Evolutionary conservation across 345 rosid genomes (phyloP), one percentile per base, ranked within the genome.

Genomic region (Brassica carinata): DNA sequence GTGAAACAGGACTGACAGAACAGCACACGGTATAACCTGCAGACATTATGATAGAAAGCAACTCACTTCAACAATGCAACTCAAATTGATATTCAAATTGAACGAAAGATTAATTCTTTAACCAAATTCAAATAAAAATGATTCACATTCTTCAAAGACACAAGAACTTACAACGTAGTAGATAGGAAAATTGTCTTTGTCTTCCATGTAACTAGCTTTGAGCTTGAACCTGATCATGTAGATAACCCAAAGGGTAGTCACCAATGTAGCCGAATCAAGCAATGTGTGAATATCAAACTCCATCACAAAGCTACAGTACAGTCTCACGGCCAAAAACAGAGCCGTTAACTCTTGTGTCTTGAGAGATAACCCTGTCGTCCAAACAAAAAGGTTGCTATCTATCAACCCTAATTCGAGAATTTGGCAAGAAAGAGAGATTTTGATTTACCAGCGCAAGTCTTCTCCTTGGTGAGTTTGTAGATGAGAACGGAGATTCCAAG

Each of bases 261-360:
- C 87, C 82, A 92, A 77, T 3, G 97, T 92, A 75, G 96, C 89
- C 26, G 94, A 83, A 84, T 94, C 97, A 57, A 94, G 95, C 43
- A 94, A 1, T 1, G 98, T 94, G 81, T 92, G 96, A 34, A 94
- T 89, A 85, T 92, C 97, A 85, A 86, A 92, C 67, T 92, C 98
- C 97, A 94, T 94, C 27, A 94, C 98, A 81, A 92, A 86, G 85
- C 98, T 92, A 77, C 97, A 92, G 69, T 92, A 94, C 61, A 94
- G 79, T 72, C 98, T 87, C 71, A 89, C 93, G 5, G 91, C 98
- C 70, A 94, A 72, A 82, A 94, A 94, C 33, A 90, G 71, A 71
- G 98, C 97, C 23, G 98, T 94, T 75, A 94, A 79, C 80, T 94
- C 98, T 85, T 94, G 97, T 1, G 93, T 81, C 84, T 90, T 92